Conservation (phyloP, 1,284 basidiomycete species). For the Cerioporus squamosus region DNA sequence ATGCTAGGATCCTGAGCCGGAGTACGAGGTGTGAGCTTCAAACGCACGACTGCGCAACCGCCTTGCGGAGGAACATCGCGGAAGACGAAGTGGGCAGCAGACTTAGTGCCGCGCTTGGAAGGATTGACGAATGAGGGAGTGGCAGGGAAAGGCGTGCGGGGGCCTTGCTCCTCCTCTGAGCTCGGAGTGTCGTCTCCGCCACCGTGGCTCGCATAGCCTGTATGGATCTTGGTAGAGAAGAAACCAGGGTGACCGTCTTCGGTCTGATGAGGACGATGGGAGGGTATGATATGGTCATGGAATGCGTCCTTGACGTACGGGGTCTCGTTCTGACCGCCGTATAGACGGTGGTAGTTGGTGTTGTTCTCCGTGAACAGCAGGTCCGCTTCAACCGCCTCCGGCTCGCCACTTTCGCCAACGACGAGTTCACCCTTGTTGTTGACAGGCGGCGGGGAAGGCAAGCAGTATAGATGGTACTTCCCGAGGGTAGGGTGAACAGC, state of each 20-base stretch:
- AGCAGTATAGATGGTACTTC: conserved; percentile 85
- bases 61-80: conserved; percentile 86
- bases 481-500: conserved; percentile 78
- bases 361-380: conserved; percentile 96
- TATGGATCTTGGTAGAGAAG: conserved; percentile 54
- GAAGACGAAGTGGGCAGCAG: conserved; percentile 92
- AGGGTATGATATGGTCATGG: conserved; percentile 93
- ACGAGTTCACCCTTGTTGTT: conserved; percentile 56
- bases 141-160: conserved; percentile 59
- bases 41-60: conserved; percentile 93
- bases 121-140: conserved; percentile 81
- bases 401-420: conserved; percentile 66
- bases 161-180: conserved; percentile 45
- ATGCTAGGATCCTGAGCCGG: conserved; percentile 79
- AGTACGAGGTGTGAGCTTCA: conserved; percentile 87
- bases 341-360: conserved; percentile 93
- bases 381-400: conserved; percentile 74
- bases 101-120: conserved; percentile 88
- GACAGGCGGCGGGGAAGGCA: conserved; percentile 91
- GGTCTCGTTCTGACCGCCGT: conserved; percentile 84
- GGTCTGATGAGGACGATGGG: conserved; percentile 67
- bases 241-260: conserved; percentile 36
- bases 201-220: conserved; percentile 44
- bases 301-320: conserved; percentile 97
- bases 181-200: conserved; percentile 30